These are phyloP conservation scores for Zygotorulaspora florentina DNA, from an alignment of 805 yeast genomes.

Conservation along the genomic window DNA sequence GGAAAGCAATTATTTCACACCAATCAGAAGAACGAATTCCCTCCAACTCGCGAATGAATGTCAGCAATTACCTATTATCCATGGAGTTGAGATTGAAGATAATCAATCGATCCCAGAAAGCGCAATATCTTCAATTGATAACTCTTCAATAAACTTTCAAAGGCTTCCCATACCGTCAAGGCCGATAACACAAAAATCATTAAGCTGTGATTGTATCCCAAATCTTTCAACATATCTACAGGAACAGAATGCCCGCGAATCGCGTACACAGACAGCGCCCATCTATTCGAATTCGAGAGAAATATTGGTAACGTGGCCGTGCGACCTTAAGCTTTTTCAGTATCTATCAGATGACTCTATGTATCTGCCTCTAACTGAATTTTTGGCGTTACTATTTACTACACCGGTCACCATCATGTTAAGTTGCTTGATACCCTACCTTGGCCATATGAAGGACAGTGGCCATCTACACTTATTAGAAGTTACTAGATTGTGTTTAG, in stretches of 20 bases:
- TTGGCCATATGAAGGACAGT: slow-evolving; percentile 2
- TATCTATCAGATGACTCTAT: slow-evolving; percentile 11
- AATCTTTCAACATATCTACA: slow-evolving; percentile 3
- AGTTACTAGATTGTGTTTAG: slow-evolving; percentile 12
- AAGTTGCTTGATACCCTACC: slow-evolving; percentile 19
- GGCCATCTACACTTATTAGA: slow-evolving; percentile 8
- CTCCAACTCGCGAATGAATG: slow-evolving; percentile 11
- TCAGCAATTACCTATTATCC: slow-evolving; percentile 5
- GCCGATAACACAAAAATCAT: slow-evolving; percentile 15
- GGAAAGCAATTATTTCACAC: slow-evolving; percentile 3
- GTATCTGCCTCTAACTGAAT: slow-evolving; percentile 16
- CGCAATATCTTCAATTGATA: slow-evolving; percentile 2
- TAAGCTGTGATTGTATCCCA: slow-evolving; percentile 21
- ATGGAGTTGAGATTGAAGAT: neutral
- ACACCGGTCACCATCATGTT: slow-evolving; percentile 23
- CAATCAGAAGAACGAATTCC: slow-evolving; percentile 15
- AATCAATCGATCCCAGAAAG: slow-evolving; percentile 6
- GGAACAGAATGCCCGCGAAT: neutral
- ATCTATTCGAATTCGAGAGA: neutral
- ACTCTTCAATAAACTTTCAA: neutral
- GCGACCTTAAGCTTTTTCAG: slow-evolving; percentile 11
- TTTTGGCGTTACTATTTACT: slow-evolving; percentile 19
- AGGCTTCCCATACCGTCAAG: slow-evolving; percentile 8
- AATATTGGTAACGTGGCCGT: slow-evolving; percentile 8
- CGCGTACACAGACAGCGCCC: neutral